Evolutionary conservation across 2,329 filamentous ascomycete species (phyloP).

Genomic region (Sarocladium brachiariae): DNA sequence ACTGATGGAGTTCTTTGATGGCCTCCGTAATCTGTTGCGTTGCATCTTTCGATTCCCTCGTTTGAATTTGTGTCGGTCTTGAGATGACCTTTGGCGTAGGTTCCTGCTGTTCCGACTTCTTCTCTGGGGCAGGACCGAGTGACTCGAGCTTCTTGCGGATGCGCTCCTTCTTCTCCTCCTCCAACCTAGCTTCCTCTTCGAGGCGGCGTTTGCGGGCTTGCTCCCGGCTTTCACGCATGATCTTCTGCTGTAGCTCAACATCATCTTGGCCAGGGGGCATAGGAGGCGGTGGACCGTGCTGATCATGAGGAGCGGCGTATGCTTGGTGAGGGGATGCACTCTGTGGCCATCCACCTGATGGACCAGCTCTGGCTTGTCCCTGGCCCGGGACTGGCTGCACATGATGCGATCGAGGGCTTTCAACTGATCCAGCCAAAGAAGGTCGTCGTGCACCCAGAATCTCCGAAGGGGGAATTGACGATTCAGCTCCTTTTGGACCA

Average conservation of each 20-base stretch:
- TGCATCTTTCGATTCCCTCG: conserved; percentile 20
- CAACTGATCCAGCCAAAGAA: conserved; percentile 43
- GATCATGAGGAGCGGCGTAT: conserved; percentile 31
- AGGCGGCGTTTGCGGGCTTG: conserved; percentile 60
- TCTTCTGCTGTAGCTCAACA: conserved; percentile 57
- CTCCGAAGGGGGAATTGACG: conserved; percentile 35
- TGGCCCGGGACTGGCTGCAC: conserved; percentile 20
- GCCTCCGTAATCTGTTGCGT: conserved; percentile 1
- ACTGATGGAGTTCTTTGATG: conserved; percentile 8
- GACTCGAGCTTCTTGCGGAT: conserved; percentile 67
- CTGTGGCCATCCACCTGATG: conserved; percentile 21
- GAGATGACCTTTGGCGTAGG: conserved; percentile 31
- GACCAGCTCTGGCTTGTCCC: conserved; percentile 16
- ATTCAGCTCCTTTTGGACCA: conserved; percentile 36
- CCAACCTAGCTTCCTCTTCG: conserved; percentile 64
- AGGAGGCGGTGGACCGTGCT: conserved; percentile 23
- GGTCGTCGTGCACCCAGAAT: conserved; percentile 36
- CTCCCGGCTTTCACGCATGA: conserved; percentile 67
- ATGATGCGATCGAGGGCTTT: conserved; percentile 41
- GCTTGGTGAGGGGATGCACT: conserved; percentile 30
- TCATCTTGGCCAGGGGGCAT: conserved; percentile 34
- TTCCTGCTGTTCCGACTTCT: conserved; percentile 50
- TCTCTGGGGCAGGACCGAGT: conserved; percentile 58
- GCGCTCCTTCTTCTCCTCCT: conserved; percentile 63
- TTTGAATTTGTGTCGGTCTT: conserved; percentile 28